Evolutionary conservation across 345 rosid genomes (phyloP).

Genomic region (Psidium guajava): DNA sequence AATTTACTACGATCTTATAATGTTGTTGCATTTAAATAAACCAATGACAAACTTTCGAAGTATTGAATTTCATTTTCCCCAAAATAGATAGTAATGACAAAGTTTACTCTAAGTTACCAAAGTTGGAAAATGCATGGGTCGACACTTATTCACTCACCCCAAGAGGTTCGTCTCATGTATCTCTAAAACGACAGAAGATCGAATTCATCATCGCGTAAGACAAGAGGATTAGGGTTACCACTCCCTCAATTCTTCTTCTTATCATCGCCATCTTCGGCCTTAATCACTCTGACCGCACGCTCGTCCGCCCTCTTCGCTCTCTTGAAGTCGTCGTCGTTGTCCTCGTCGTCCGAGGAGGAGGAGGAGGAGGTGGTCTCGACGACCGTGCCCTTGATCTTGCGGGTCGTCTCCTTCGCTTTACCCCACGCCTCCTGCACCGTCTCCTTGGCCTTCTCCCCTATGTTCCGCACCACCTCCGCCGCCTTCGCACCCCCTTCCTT

Average conservation of each 20-base stretch:
- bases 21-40: not conserved
- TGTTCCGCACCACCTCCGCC: not conserved
- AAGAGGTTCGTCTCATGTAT: not conserved
- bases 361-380: not conserved
- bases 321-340: not conserved
- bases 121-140: not conserved
- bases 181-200: not conserved
- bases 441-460: constrained; percentile 15
- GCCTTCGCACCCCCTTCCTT: constrained; percentile 4
- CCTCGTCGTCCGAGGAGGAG: not conserved
- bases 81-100: not conserved
- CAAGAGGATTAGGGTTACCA: not conserved
- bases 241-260: not conserved
- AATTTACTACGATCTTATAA: not conserved
- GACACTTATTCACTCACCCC: not conserved
- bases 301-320: not conserved
- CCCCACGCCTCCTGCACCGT: constrained; percentile 5
- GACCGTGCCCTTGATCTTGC: constrained; percentile 13
- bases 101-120: not conserved
- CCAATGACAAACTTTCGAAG: not conserved
- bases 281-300: not conserved
- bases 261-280: not conserved
- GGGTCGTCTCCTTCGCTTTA: constrained; percentile 5
- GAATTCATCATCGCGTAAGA: not conserved
- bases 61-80: not conserved